phyloP scores from a whole-genome alignment of 306 rosid genomes.

The Acacia crassicarpa region DNA sequence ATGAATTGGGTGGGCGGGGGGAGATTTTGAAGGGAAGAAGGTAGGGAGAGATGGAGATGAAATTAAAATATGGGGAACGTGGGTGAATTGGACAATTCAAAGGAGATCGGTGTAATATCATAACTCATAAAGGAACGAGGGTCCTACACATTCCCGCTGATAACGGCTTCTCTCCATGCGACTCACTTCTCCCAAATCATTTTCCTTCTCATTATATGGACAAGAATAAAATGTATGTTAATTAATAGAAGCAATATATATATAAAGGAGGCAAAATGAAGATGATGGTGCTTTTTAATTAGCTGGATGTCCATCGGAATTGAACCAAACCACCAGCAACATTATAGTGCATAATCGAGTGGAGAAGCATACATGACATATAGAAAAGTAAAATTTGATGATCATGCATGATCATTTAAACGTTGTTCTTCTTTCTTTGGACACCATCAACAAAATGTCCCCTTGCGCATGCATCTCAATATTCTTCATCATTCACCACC shows the following conservation, averaged over 20 bases:
- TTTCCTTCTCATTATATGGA: background rate
- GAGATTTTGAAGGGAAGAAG: background rate
- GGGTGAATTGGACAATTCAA: background rate
- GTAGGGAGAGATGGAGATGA: background rate
- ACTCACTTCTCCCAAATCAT: background rate
- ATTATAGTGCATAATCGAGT: conserved; percentile 16
- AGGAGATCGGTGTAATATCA: conserved; percentile 1
- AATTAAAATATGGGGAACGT: background rate
- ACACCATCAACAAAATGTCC: conserved; percentile 18
- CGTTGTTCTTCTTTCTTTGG: conserved; percentile 25
- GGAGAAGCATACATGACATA: background rate
- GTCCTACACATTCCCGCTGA: conserved; percentile 30
- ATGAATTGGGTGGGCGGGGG: too few species aligned
- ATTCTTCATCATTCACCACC: conserved; percentile 12
- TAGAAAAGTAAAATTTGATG: background rate
- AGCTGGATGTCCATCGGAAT: background rate
- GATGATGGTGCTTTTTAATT: conserved; percentile 25
- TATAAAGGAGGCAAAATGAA: background rate
- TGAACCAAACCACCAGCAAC: conserved; percentile 31
- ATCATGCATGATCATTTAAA: background rate
- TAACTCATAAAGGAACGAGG: background rate
- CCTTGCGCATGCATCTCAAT: conserved; percentile 4
- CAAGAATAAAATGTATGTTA: too few species aligned
- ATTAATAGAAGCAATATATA: too few species aligned
- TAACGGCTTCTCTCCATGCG: conserved; percentile 22